These are phyloP conservation scores for Fusarium nematophilum DNA, from an alignment of 2,329 filamentous ascomycete genomes.

Conservation along the genomic window DNA sequence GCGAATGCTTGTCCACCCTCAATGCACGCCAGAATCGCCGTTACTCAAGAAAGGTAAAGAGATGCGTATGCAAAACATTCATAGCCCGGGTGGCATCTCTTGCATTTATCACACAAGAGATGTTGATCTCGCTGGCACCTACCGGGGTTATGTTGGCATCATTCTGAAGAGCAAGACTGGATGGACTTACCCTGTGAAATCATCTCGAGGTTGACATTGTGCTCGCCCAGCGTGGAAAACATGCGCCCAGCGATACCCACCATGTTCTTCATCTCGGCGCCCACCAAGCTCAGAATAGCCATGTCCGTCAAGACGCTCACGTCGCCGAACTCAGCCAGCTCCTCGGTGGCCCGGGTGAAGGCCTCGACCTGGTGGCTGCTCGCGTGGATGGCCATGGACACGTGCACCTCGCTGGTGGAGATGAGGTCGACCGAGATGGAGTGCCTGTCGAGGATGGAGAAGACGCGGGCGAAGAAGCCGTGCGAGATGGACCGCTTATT, in stretches of 20 bases:
- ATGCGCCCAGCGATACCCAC: conserved; percentile 91
- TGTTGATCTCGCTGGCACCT: conserved; percentile 99
- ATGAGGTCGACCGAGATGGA: conserved; percentile 94
- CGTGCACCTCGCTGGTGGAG: conserved; percentile 95
- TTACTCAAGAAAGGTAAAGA: conserved; percentile 93
- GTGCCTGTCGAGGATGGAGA: conserved; percentile 88
- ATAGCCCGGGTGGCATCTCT: conserved; percentile 91
- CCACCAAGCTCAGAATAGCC: conserved; percentile 95
- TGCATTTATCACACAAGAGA: conserved; percentile 96
- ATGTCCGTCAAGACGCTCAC: conserved; percentile 92
- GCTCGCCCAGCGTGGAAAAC: conserved; percentile 93
- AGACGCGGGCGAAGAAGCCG: conserved; percentile 94
- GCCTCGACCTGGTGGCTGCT: conserved; percentile 72
- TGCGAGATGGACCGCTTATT: conserved; percentile 97
- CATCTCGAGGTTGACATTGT: conserved; percentile 98
- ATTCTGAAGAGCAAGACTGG: background rate
- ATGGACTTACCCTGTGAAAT: conserved; percentile 86
- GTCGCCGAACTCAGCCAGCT: conserved; percentile 84
- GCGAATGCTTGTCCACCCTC: conserved; percentile 11
- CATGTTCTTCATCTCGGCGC: conserved; percentile 98
- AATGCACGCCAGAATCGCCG: background rate
- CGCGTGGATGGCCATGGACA: conserved; percentile 95
- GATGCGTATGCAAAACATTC: conserved; percentile 94
- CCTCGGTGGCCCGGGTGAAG: conserved; percentile 74
- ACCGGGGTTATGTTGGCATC: conserved; percentile 24